phyloP scores from a whole-genome alignment of 805 yeast genomes.

The Metschnikowia arizonensis region DNA sequence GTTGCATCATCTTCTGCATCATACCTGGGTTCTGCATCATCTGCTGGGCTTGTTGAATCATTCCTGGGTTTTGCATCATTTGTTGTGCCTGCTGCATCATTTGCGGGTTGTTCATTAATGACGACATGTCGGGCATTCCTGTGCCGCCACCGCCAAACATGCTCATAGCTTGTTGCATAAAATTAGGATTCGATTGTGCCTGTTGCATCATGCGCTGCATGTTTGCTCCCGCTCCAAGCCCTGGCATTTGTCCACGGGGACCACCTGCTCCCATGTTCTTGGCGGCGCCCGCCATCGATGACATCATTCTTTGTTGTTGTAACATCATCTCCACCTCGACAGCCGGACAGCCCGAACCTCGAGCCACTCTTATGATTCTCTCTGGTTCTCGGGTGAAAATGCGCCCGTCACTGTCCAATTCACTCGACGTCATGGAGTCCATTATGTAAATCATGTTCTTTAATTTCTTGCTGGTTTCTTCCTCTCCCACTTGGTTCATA shows the following conservation, averaged over 20 bases:
- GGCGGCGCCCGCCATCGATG: conserved; percentile 78
- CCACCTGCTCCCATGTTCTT: conserved; percentile 48
- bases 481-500: conserved; percentile 86
- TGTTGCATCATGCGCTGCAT: conserved; percentile 54
- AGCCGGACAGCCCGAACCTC: conserved; percentile 90
- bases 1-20: conserved; percentile 67
- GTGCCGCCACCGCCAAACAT: conserved; percentile 54
- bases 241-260: conserved; percentile 24
- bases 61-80: conserved; percentile 41
- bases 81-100: conserved; percentile 47
- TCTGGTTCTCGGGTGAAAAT: conserved; percentile 76
- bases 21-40: conserved; percentile 58
- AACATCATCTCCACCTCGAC: conserved; percentile 91
- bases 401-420: conserved; percentile 85
- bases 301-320: conserved; percentile 91
- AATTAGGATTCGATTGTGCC: conserved; percentile 46
- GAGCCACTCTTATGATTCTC: conserved; percentile 84
- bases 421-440: conserved; percentile 94
- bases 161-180: conserved; percentile 61
- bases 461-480: conserved; percentile 78
- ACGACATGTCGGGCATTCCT: conserved; percentile 33
- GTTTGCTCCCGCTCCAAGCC: conserved; percentile 21
- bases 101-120: conserved; percentile 50
- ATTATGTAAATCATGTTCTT: conserved; percentile 85
- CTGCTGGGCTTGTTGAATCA: conserved; percentile 43